These are phyloP conservation scores for Talaromyces amestolkiae DNA, from an alignment of 2,329 filamentous ascomycete genomes.

Conservation along the genomic window DNA sequence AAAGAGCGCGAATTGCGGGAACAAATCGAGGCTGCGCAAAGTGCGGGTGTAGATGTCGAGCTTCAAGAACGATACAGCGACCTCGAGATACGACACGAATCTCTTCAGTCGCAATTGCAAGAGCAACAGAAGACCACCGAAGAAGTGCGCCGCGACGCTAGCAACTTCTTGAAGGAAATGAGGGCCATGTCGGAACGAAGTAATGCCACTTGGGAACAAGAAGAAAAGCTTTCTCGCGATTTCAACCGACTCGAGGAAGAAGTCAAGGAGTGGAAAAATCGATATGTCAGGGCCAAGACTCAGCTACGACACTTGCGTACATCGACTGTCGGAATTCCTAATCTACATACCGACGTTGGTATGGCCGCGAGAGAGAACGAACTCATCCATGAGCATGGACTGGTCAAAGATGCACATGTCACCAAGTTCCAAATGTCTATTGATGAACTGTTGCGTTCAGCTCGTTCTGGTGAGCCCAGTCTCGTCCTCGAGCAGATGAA, in stretches of 20 bases:
- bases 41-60: constrained; percentile 48
- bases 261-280: constrained; percentile 83
- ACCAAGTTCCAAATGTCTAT: constrained; percentile 94
- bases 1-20: constrained; percentile 62
- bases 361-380: constrained; percentile 66
- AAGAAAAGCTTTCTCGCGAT: constrained; percentile 72
- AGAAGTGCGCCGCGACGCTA: constrained; percentile 80
- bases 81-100: constrained; percentile 63
- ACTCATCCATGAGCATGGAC: constrained; percentile 68
- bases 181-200: constrained; percentile 77
- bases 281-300: constrained; percentile 83
- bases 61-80: constrained; percentile 59
- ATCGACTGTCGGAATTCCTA: constrained; percentile 70
- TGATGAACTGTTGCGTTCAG: constrained; percentile 79
- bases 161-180: constrained; percentile 86
- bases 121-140: constrained; percentile 81
- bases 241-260: constrained; percentile 77
- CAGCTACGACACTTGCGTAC: constrained; percentile 78
- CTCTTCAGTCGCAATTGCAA: constrained; percentile 61
- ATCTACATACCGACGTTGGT: constrained; percentile 41
- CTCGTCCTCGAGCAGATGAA: constrained; percentile 84
- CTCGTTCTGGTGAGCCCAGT: constrained; percentile 69
- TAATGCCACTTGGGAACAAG: constrained; percentile 73
- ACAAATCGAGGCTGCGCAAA: constrained; percentile 54
- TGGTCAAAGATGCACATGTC: constrained; percentile 87